Evolutionary conservation across 441 rosid genomes (phyloP).

Genomic region (Erodium chrysanthum): DNA sequence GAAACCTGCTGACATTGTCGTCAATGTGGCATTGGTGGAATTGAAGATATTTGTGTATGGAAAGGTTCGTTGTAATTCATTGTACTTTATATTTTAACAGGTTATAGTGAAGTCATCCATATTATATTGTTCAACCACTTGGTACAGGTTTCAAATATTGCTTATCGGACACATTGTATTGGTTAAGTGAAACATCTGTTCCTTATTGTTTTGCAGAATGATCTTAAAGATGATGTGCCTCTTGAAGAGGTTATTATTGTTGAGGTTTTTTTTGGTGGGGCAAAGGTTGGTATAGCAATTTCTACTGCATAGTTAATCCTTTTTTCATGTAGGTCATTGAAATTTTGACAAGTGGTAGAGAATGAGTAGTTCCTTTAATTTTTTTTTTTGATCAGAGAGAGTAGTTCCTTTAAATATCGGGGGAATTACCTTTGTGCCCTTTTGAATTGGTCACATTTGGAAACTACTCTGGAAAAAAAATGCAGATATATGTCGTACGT

Average conservation of each 20-base stretch:
- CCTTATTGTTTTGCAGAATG: conserved; percentile 37
- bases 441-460: no score
- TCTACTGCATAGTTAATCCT: conserved; percentile 7
- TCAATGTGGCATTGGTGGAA: conserved; percentile 78
- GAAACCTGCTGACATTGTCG: conserved; percentile 74
- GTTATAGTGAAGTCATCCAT: conserved; percentile 7
- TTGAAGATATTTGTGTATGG: conserved; percentile 74
- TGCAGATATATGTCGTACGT: no score
- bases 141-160: neutral
- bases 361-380: no score
- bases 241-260: conserved; percentile 64
- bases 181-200: conserved; percentile 9
- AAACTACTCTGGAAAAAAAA: no score
- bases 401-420: no score
- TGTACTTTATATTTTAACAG: conserved; percentile 7
- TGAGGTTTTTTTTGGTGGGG: conserved; percentile 83
- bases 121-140: no score
- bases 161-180: conserved; percentile 12
- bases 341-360: no score
- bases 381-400: no score
- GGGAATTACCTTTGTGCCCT: no score
- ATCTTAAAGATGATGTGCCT: conserved; percentile 35
- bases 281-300: conserved; percentile 59
- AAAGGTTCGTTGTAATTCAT: conserved; percentile 47
- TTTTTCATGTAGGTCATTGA: neutral